Conservation (phyloP, 345 rosid species). For the Gossypium herbaceum region DNA sequence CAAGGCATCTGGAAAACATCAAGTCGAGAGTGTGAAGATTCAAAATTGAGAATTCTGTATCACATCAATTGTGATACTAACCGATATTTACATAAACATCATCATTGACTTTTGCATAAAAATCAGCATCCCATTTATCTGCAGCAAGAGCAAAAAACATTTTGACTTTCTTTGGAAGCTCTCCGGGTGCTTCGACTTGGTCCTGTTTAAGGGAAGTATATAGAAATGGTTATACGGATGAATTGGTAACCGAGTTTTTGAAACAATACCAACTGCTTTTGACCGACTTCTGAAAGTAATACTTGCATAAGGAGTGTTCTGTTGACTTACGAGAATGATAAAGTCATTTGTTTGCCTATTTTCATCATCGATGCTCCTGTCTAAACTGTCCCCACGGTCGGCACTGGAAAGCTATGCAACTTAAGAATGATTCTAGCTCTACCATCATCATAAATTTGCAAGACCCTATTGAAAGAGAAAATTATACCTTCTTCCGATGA, state of each 20-base stretch:
- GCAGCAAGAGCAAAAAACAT: conserved; percentile 58
- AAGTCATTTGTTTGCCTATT: conserved; percentile 62
- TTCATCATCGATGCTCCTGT: conserved; percentile 59
- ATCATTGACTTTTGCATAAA: conserved; percentile 76
- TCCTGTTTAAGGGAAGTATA: conserved; percentile 38
- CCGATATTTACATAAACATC: conserved; percentile 72
- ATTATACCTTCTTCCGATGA: conserved; percentile 85
- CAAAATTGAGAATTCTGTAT: too few relatives aligned
- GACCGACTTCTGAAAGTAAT: conserved; percentile 7
- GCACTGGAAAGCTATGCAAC: conserved; percentile 44
- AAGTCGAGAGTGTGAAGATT: conserved; percentile 1
- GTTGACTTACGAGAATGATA: conserved; percentile 57
- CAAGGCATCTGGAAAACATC: conserved; percentile 44
- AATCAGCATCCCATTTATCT: conserved; percentile 79
- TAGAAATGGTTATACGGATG: conserved; percentile 14
- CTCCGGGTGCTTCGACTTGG: conserved; percentile 58
- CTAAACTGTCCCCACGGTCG: conserved; percentile 59
- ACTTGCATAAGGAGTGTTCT: neutral
- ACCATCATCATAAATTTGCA: conserved; percentile 2
- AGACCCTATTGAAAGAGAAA: neutral
- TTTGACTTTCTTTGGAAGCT: conserved; percentile 54
- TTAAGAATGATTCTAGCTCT: conserved; percentile 11
- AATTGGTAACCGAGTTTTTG: neutral
- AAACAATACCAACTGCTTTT: conserved; percentile 10
- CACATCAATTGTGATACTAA: conserved; percentile 25